Base-by-base conservation (phyloP, 1,139 yeast species). In the Saccharomycopsis hybrid region DNA sequence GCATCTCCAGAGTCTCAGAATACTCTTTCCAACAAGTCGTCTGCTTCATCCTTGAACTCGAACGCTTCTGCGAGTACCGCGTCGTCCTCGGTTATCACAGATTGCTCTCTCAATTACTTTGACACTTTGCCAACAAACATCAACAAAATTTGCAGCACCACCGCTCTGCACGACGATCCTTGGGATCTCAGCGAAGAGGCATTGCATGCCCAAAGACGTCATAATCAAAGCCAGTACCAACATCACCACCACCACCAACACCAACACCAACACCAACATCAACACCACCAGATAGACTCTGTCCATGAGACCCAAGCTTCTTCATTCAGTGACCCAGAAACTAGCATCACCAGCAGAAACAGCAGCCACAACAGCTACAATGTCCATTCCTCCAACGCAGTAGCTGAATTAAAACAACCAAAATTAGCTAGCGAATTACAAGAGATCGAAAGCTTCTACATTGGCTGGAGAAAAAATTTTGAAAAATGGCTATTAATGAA, bases 401-500 rank as follows among this genome's bases (percentile, higher is more conserved):
- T n/a, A n/a, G 13, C 13, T 28, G 32, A 5, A 28, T 7, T 8
- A 36, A n/a, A 5, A 5, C 13, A 9, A 24, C 39, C 39, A 8
- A 31, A 31, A 31, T 31, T 31, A 7, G 13, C n/a, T 8, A 11
- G 38, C 7, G 48, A 47, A 18, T n/a, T 38, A 9, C 43, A 43
- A 25, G 47, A 50, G 25, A 35, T 50, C 9, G 51, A 44, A 40
- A 44, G 39, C 30, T 43, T 47, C 18, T 52, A 52, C 42, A 41
- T 45, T 24, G 61, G 59, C 46, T 62, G 65, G 65, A 57, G 65
- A 48, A 46, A 57, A 41, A 60, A 61, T 50, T 49, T 62, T 44
- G 65, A 62, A 38, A 41, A 55, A 13, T 62, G 65, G 65, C 57
- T 62, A 38, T 59, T 62, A 41, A 56, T 54, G 48, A 61, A 62